Base-by-base conservation (phyloP, 768 basidiomycete species). In the Erythrobasidium yunnanense region DNA sequence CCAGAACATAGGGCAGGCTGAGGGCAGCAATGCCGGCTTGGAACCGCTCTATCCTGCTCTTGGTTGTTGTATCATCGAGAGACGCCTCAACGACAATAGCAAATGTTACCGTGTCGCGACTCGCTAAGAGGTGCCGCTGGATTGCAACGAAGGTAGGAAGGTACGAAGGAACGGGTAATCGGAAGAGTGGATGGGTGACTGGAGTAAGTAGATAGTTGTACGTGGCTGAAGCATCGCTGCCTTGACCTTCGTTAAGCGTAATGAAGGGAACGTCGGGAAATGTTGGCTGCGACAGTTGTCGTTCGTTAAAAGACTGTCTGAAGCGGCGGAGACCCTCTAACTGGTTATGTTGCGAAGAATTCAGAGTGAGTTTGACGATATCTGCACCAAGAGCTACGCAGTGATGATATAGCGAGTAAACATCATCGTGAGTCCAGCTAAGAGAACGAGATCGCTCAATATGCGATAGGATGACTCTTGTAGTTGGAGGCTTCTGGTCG, bases 301-400 rank as follows among this genome's bases (percentile, higher is more conserved):
- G 49, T 51, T 7, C 57, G 11, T 35, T 57, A 35, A 15, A 51
- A 38, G 53, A 62, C 38, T 56, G 38, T 23, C 13, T 29, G 33
- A 8, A 54, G 22, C 13, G 27, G 34, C 6, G 13, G 13, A 55
- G 27, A 20, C 15, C 13, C 13, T 13, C 13, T 13, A 8, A n/a
- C 25, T 96, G 95, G 72, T 82, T 78, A 27, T 88, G 71, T 2
- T 77, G 76, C 51, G 80, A 81, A 7, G 93, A 90, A 69, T 86
- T 90, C 53, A 88, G 87, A 33, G 95, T 85, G 62, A 96, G 82
- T 78, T 96, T 96, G 78, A 90, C 80, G 35, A 96, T 84, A 76
- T 99, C 92, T 1, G 54, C 58, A 0, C 90, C 90, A 35, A 84
- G 78, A 55, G 77, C 76, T 25, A 81, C 77, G 0, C 87, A 88